These are phyloP conservation scores for Mycena polygramma DNA, from an alignment of 768 basidiomycete species.

Conservation along the genomic window DNA sequence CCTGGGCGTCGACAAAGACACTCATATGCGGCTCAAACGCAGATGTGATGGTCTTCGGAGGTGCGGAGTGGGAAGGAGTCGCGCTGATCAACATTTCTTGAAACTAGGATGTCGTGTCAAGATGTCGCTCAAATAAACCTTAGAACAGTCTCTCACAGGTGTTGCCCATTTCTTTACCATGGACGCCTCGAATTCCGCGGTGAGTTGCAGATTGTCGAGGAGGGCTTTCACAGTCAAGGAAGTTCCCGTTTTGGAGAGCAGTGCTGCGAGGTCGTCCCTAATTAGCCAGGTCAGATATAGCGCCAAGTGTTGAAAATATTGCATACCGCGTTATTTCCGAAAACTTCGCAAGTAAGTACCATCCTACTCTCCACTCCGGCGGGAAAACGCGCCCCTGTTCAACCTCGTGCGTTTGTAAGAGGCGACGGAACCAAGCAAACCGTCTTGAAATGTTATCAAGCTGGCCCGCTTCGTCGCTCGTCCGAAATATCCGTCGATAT, in stretches of 20 bases:
- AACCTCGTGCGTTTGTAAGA: constrained; percentile 88
- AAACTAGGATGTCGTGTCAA: constrained; percentile 56
- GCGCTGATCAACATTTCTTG: constrained; percentile 72
- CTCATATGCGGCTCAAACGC: constrained; percentile 94
- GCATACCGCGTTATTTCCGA: constrained; percentile 89
- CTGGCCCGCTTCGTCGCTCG: constrained; percentile 95
- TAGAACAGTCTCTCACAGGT: constrained; percentile 58
- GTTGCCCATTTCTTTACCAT: constrained; percentile 88
- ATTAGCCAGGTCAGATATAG: constrained; percentile 1
- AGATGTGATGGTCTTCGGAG: constrained; percentile 83
- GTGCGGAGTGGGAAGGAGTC: constrained; percentile 61
- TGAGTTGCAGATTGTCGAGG: constrained; percentile 88
- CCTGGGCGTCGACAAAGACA: constrained; percentile 96
- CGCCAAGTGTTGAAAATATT: background rate
- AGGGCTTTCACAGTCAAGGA: constrained; percentile 82
- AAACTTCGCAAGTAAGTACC: constrained; percentile 87
- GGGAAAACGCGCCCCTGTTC: constrained; percentile 91
- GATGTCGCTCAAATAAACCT: constrained; percentile 2
- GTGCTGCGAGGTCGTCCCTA: constrained; percentile 87
- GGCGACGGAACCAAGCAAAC: constrained; percentile 94
- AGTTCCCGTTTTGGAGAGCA: constrained; percentile 84
- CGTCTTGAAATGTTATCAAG: constrained; percentile 94
- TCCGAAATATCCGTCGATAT: constrained; percentile 94
- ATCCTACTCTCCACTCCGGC: constrained; percentile 85
- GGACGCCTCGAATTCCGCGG: constrained; percentile 88